Conservation (phyloP, 108 stramenopile species). For the Parmales sp. region DNA sequence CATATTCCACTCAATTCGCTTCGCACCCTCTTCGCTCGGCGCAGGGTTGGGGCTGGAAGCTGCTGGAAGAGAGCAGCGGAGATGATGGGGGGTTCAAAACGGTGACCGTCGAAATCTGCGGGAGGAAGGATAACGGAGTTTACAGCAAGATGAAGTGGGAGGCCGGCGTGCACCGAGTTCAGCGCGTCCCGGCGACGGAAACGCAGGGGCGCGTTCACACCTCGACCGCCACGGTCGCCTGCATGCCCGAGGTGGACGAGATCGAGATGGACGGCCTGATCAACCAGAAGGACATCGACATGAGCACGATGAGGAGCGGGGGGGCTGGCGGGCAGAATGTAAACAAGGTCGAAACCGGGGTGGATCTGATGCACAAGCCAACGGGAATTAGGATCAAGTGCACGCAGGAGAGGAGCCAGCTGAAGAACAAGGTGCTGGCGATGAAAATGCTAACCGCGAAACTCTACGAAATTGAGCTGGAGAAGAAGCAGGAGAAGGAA, state of each 20-base stretch:
- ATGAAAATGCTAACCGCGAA: constrained; percentile 83
- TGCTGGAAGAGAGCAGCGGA: constrained; percentile 59
- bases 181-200: constrained; percentile 93
- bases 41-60: constrained; percentile 69
- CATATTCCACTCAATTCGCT: too few species aligned
- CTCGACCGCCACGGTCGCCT: constrained; percentile 84
- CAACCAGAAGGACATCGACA: constrained; percentile 71
- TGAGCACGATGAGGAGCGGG: constrained; percentile 75
- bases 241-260: constrained; percentile 62
- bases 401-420: constrained; percentile 91
- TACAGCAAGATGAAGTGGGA: constrained; percentile 89
- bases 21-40: too few species aligned
- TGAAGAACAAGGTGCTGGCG: constrained; percentile 87
- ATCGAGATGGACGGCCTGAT: constrained; percentile 42
- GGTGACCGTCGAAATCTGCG: constrained; percentile 59
- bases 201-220: constrained; percentile 85
- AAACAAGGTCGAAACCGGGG: constrained; percentile 97
- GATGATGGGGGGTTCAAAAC: constrained; percentile 88
- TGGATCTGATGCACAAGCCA: constrained; percentile 87
- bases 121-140: constrained; percentile 61
- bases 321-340: constrained; percentile 99
- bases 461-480: constrained; percentile 70
- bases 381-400: constrained; percentile 91
- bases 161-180: constrained; percentile 93
- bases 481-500: constrained; percentile 68